Conservation (phyloP, 148 eudicot genomes). For the Rhododendron ferrugineum region DNA sequence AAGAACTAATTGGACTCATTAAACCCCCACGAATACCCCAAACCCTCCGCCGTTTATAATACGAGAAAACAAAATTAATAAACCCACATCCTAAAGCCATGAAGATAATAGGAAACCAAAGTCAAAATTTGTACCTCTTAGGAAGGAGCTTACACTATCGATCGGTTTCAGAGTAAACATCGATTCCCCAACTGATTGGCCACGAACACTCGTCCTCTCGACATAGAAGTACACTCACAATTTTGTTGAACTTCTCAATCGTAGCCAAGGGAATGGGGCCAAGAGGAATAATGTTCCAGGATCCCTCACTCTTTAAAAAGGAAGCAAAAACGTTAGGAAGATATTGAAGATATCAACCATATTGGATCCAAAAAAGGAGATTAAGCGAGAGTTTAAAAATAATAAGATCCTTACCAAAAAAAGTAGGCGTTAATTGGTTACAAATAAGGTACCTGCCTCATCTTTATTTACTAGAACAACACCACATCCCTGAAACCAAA, state of each 20-base stretch:
- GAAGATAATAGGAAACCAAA: no score
- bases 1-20: no score
- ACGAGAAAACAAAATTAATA: no score
- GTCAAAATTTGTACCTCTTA: no score
- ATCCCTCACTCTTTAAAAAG: constrained; percentile 65
- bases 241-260: constrained; percentile 81
- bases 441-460: constrained; percentile 83
- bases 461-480: constrained; percentile 89
- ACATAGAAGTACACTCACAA: constrained; percentile 39
- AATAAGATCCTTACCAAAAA: constrained; percentile 59
- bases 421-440: constrained; percentile 84
- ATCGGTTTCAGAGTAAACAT: no score
- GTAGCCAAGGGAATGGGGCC: constrained; percentile 84
- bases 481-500: constrained; percentile 56
- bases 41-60: no score
- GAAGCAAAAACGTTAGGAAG: constrained; percentile 10
- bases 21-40: no score
- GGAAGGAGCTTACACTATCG: no score
- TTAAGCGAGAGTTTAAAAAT: neutral
- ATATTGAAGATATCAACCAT: neutral
- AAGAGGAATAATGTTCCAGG: constrained; percentile 70
- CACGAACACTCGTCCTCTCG: no score
- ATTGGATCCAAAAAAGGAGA: neutral
- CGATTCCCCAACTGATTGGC: no score
- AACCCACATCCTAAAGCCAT: no score